Conservation (phyloP, 768 basidiomycete genomes). For the Mycena rosella region DNA sequence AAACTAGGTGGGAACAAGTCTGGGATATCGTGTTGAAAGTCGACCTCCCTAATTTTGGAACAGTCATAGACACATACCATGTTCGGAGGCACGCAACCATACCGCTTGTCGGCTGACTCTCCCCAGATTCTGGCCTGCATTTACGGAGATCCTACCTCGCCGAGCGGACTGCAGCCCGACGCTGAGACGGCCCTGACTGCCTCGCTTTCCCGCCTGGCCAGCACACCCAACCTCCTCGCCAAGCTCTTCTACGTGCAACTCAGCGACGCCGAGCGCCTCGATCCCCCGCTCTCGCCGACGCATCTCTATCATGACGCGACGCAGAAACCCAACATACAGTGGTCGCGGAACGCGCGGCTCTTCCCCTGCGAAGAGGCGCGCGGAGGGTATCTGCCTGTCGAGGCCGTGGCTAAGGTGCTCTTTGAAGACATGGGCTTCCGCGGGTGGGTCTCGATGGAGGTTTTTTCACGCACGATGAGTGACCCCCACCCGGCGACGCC, state of each 20-base stretch:
- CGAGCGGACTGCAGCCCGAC: slow-evolving; percentile 8
- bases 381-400: slow-evolving; percentile 15
- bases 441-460: slow-evolving; percentile 18
- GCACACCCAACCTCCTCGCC: slow-evolving; percentile 4
- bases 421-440: slow-evolving; percentile 9
- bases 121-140: slow-evolving; percentile 8
- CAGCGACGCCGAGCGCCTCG: slow-evolving; percentile 13
- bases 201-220: slow-evolving; percentile 1
- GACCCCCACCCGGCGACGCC: slow-evolving; percentile 11
- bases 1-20: slow-evolving; percentile 16
- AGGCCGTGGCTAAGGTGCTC: background rate
- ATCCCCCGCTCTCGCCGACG: slow-evolving; percentile 17
- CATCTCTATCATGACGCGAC: slow-evolving; percentile 13
- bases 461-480: slow-evolving; percentile 7
- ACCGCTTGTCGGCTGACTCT: background rate
- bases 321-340: slow-evolving; percentile 19
- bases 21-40: slow-evolving; percentile 17
- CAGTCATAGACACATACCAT: slow-evolving; percentile 14
- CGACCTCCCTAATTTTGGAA: slow-evolving; percentile 17
- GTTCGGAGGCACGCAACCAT: background rate
- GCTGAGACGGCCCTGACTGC: background rate
- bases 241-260: slow-evolving; percentile 23
- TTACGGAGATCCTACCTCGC: slow-evolving; percentile 15
- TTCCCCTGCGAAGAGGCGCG: slow-evolving; percentile 18
- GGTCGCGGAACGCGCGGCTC: slow-evolving; percentile 21